Percentiles rank a stretch among this genome's conserved stretches.
Evolutionary conservation across 768 basidiomycete species (phyloP).

Genomic region (Leucogyrophana mollusca): DNA sequence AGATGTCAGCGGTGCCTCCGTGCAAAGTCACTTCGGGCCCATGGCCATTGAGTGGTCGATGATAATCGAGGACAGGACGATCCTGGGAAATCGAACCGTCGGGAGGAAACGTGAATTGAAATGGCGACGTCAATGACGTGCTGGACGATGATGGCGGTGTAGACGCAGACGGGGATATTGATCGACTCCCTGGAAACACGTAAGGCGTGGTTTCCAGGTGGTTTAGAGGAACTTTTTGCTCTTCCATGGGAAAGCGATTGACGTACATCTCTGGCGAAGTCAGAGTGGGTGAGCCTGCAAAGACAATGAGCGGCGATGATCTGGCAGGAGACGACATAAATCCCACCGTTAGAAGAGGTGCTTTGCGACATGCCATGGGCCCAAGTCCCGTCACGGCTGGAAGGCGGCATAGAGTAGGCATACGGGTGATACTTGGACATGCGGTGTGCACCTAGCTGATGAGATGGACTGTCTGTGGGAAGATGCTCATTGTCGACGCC

Average conservation of each 20-base stretch:
- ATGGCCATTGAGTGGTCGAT: constrained; percentile 52
- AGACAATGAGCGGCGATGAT: constrained; percentile 32
- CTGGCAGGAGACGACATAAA: constrained; percentile 24
- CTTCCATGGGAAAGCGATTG: constrained; percentile 47
- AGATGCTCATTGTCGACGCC: constrained; percentile 32
- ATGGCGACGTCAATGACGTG: constrained; percentile 62
- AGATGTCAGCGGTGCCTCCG: constrained; percentile 72
- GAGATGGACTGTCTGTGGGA: constrained; percentile 18
- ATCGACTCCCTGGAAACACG: constrained; percentile 64
- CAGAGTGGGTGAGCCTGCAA: constrained; percentile 57
- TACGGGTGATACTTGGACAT: constrained; percentile 54
- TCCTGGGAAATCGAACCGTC: constrained; percentile 54
- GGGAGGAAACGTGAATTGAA: constrained; percentile 60
- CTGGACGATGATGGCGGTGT: constrained; percentile 60
- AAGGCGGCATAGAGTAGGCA: constrained; percentile 36
- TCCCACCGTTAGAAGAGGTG: constrained; percentile 28
- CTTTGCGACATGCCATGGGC: constrained; percentile 27
- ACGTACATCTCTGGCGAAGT: constrained; percentile 47
- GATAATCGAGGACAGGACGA: constrained; percentile 64
- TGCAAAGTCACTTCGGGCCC: constrained; percentile 67
- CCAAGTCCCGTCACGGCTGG: constrained; percentile 30
- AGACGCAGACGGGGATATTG: constrained; percentile 67
- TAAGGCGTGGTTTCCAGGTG: constrained; percentile 56
- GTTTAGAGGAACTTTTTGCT: constrained; percentile 53
- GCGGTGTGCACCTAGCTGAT: constrained; percentile 41